These are phyloP conservation scores for Penicillium sp. DNA, from an alignment of 2,329 filamentous ascomycete species.

Conservation along the genomic window DNA sequence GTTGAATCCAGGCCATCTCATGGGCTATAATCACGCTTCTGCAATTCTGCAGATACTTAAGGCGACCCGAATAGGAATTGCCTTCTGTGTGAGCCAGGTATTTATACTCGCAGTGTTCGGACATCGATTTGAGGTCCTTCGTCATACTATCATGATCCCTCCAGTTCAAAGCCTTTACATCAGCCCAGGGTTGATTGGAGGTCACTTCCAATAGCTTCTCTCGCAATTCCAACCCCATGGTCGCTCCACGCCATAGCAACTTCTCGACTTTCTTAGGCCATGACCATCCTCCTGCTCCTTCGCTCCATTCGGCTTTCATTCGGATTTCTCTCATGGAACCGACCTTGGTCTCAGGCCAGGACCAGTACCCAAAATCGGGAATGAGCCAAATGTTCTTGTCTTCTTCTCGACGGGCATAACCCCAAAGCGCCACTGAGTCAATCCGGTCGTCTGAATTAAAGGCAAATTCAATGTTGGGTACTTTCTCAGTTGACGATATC, in stretches of 20 bases:
- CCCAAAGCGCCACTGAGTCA: slow-evolving; percentile 41
- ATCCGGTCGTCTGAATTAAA: slow-evolving; percentile 36
- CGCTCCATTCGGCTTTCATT: slow-evolving; percentile 20
- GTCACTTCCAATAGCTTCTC: slow-evolving; percentile 31
- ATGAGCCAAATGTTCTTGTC: slow-evolving; percentile 44
- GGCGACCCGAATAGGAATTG: slow-evolving; percentile 45
- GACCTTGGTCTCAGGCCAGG: slow-evolving; percentile 33
- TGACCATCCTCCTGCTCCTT: slow-evolving; percentile 5
- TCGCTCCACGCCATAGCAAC: slow-evolving; percentile 44
- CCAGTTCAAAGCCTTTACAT: slow-evolving; percentile 36
- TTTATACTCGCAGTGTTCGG: slow-evolving; percentile 49
- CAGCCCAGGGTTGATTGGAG: slow-evolving; percentile 39
- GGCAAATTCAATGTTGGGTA: slow-evolving; percentile 43
- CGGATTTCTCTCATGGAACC: slow-evolving; percentile 19
- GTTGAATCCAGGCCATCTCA: slow-evolving; percentile 42
- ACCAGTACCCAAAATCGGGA: slow-evolving; percentile 48
- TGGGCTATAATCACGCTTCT: slow-evolving; percentile 44
- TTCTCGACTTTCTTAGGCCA: slow-evolving; percentile 33
- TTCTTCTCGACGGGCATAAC: slow-evolving; percentile 29
- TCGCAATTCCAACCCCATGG: slow-evolving; percentile 31
- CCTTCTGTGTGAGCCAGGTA: slow-evolving; percentile 48
- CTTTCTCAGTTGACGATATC: slow-evolving; percentile 25
- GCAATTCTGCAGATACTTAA: slow-evolving; percentile 49
- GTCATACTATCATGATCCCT: slow-evolving; percentile 28
- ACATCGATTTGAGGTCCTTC: slow-evolving; percentile 40